These are phyloP conservation scores for Lachnellula subtilissima DNA, from an alignment of 2,329 filamentous ascomycete genomes.

Conservation along the genomic window DNA sequence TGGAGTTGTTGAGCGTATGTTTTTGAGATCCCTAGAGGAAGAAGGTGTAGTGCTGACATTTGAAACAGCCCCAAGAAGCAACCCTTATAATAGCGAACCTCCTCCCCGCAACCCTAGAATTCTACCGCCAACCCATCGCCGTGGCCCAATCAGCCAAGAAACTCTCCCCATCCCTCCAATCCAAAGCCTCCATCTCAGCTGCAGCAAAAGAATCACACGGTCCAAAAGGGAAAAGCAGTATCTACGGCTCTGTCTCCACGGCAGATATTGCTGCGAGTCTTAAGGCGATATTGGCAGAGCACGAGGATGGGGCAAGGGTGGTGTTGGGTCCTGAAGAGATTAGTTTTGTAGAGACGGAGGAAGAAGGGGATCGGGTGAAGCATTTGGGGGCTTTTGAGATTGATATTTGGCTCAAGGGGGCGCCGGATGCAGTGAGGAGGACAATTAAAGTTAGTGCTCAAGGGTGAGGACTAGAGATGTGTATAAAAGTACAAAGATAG, in stretches of 20 bases:
- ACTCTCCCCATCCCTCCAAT: constrained; percentile 26
- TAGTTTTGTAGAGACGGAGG: constrained; percentile 39
- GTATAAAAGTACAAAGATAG: background rate
- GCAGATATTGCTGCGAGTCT: constrained; percentile 46
- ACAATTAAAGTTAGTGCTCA: constrained; percentile 38
- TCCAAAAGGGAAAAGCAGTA: constrained; percentile 30
- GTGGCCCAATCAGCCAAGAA: constrained; percentile 36
- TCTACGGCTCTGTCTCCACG: constrained; percentile 49
- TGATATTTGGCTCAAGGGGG: constrained; percentile 46
- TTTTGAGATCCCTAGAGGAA: background rate
- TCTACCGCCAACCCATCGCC: constrained; percentile 25
- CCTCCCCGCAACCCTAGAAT: constrained; percentile 26
- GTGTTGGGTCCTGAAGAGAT: constrained; percentile 46
- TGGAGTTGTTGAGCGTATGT: constrained; percentile 25
- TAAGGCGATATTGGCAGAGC: constrained; percentile 43
- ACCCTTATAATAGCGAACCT: constrained; percentile 20
- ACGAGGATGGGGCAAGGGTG: constrained; percentile 47
- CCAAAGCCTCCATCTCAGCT: constrained; percentile 23
- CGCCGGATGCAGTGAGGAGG: constrained; percentile 37
- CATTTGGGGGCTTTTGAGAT: constrained; percentile 47
- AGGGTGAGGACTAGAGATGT: constrained; percentile 20
- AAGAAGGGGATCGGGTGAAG: constrained; percentile 43
- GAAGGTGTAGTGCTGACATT: constrained; percentile 9
- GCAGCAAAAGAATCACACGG: constrained; percentile 30
- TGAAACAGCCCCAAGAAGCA: constrained; percentile 23